These are phyloP conservation scores for Penicillium sp. DNA, from an alignment of 2,329 filamentous ascomycete genomes.

Conservation along the genomic window DNA sequence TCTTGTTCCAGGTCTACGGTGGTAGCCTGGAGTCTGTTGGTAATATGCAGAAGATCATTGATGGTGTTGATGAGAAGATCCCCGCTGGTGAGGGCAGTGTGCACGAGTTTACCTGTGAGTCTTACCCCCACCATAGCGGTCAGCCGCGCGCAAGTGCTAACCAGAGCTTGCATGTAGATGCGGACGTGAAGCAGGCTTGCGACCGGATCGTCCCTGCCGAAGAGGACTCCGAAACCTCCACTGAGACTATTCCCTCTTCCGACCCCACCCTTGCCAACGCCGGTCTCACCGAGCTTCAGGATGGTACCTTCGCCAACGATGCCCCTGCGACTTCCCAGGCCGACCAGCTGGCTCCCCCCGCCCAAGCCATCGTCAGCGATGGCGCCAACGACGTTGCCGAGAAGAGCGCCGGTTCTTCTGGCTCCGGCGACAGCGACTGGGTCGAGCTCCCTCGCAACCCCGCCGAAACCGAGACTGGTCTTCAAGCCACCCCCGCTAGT, in stretches of 20 bases:
- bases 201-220: slow-evolving; percentile 42
- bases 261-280: slow-evolving; percentile 65
- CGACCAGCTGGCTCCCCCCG: slow-evolving; percentile 33
- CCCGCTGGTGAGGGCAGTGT: slow-evolving; percentile 57
- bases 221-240: slow-evolving; percentile 38
- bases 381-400: slow-evolving; percentile 52
- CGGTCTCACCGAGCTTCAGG: slow-evolving; percentile 61
- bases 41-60: slow-evolving; percentile 62
- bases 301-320: slow-evolving; percentile 54
- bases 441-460: slow-evolving; percentile 74
- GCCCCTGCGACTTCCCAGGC: slow-evolving; percentile 29
- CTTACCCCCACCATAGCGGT: not conserved
- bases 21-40: slow-evolving; percentile 61
- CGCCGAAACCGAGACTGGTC: slow-evolving; percentile 70
- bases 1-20: slow-evolving; percentile 64
- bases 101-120: slow-evolving; percentile 61
- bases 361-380: slow-evolving; percentile 45
- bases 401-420: slow-evolving; percentile 58
- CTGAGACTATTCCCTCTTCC: slow-evolving; percentile 42
- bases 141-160: slow-evolving; percentile 7
- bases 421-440: slow-evolving; percentile 64
- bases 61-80: slow-evolving; percentile 61
- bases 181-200: slow-evolving; percentile 54
- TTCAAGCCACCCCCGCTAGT: slow-evolving; percentile 62
- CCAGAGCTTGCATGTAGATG: slow-evolving; percentile 40